Evolutionary conservation across 2,329 filamentous ascomycete species (phyloP).

Genomic region (Allantophomopsis cytisporea): DNA sequence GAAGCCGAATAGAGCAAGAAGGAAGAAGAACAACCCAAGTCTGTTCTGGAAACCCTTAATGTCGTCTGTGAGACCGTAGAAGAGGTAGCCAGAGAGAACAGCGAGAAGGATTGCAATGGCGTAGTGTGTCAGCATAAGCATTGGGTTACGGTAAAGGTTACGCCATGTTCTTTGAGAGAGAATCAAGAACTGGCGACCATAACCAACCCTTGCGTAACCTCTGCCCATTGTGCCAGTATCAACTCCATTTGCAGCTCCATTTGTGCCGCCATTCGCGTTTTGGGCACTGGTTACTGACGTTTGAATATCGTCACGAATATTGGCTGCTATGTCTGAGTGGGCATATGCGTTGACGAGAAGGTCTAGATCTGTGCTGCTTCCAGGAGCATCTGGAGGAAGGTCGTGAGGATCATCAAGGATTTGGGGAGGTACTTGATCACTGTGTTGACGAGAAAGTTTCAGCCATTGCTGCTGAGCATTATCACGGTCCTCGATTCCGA

Average conservation of each 20-base stretch:
- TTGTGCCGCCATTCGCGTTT: constrained; percentile 49
- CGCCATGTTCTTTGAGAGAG: constrained; percentile 87
- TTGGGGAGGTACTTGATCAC: constrained; percentile 39
- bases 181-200: constrained; percentile 73
- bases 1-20: constrained; percentile 91
- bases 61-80: constrained; percentile 91
- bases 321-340: constrained; percentile 62
- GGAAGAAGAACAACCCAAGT: constrained; percentile 93
- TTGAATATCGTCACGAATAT: constrained; percentile 66
- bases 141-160: constrained; percentile 92
- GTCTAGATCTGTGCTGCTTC: constrained; percentile 64
- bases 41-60: constrained; percentile 97
- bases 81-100: constrained; percentile 87
- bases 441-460: constrained; percentile 36
- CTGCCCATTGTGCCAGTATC: constrained; percentile 50
- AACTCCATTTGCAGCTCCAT: constrained; percentile 37
- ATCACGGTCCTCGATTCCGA: constrained; percentile 24
- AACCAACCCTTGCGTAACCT: constrained; percentile 72
- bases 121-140: constrained; percentile 97
- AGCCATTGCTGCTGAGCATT: constrained; percentile 44
- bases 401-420: constrained; percentile 58
- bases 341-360: constrained; percentile 63
- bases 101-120: constrained; percentile 91
- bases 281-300: constrained; percentile 51
- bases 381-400: constrained; percentile 41